Percentiles rank a stretch among this genome's conserved stretches.
phyloP scores from a whole-genome alignment of 2,329 filamentous ascomycete species.

The Ceratocystis cacaofunesta region DNA sequence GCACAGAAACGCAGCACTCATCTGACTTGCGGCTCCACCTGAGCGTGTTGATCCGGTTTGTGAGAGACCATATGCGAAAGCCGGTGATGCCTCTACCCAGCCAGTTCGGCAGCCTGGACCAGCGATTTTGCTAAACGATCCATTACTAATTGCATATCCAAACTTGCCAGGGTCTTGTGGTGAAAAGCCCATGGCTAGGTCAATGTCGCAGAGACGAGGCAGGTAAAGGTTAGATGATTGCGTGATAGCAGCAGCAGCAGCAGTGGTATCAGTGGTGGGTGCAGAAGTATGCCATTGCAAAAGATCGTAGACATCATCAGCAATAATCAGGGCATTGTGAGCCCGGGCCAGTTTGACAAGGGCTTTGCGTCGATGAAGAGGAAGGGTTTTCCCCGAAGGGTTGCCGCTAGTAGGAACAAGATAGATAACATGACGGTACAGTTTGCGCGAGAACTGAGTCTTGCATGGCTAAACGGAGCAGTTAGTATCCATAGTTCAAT shows the following conservation, averaged over 20 bases:
- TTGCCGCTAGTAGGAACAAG: conserved; percentile 80
- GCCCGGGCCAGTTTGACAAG: conserved; percentile 64
- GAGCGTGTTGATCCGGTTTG: conserved; percentile 39
- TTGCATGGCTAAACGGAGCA: conserved; percentile 36
- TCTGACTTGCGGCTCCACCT: conserved; percentile 42
- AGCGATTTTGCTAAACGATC: conserved; percentile 76
- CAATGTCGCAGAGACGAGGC: conserved; percentile 66
- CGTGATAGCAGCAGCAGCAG: conserved; percentile 17
- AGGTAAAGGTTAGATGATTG: conserved; percentile 34
- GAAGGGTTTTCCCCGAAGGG: conserved; percentile 73
- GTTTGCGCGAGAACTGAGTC: conserved; percentile 44
- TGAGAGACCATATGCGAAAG: conserved; percentile 35
- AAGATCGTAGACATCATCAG: conserved; percentile 90
- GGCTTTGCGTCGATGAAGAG: conserved; percentile 45
- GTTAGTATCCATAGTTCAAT: neutral
- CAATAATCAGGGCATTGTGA: conserved; percentile 67
- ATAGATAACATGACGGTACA: conserved; percentile 81
- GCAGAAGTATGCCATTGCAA: conserved; percentile 54
- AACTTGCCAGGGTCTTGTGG: conserved; percentile 37
- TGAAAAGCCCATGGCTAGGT: conserved; percentile 46
- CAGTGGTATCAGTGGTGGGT: conserved; percentile 6
- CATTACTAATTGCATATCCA: conserved; percentile 73
- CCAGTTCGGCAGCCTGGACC: conserved; percentile 71
- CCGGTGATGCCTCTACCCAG: conserved; percentile 63
- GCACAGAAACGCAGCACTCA: conserved; percentile 37